Percentiles rank a stretch among this genome's conserved stretches.
Evolutionary conservation across 768 basidiomycete genomes (phyloP).

Genomic region (Tulasnella calospora): DNA sequence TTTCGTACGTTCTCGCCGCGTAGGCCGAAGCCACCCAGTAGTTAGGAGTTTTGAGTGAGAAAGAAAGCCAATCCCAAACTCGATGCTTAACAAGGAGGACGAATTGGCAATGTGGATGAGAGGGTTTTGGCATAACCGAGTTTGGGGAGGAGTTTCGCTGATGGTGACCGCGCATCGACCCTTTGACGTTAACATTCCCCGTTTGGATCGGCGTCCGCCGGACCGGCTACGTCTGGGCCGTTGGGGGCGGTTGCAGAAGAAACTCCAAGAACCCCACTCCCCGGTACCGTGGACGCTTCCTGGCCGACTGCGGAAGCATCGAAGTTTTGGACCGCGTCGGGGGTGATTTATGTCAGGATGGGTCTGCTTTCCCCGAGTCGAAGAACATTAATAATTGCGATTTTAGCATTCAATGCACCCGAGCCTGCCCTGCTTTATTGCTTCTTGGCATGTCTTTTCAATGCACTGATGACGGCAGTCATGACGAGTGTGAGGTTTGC

Average conservation of each 20-base stretch:
- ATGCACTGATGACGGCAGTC: neutral
- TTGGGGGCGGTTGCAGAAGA: neutral
- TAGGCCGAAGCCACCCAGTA: neutral
- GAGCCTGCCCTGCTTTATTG: neutral
- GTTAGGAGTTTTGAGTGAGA: neutral
- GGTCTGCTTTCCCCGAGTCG: neutral
- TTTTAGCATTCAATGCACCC: neutral
- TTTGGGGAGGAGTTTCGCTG: neutral
- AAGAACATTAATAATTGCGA: neutral
- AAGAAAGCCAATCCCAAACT: neutral
- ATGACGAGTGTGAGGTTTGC: neutral
- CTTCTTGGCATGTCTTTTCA: neutral
- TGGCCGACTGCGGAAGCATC: neutral
- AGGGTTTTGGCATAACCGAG: no score
- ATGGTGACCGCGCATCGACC: neutral
- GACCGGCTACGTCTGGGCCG: neutral
- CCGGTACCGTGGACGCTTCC: neutral
- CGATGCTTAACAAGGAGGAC: neutral
- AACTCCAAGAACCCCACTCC: neutral
- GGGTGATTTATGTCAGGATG: neutral
- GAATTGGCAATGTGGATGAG: neutral
- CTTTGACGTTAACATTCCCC: neutral
- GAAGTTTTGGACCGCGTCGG: neutral
- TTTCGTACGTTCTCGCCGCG: neutral
- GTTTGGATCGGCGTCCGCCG: slow-evolving; percentile 3